phyloP scores from a whole-genome alignment of 805 yeast genomes.

The Candida golubevii region DNA sequence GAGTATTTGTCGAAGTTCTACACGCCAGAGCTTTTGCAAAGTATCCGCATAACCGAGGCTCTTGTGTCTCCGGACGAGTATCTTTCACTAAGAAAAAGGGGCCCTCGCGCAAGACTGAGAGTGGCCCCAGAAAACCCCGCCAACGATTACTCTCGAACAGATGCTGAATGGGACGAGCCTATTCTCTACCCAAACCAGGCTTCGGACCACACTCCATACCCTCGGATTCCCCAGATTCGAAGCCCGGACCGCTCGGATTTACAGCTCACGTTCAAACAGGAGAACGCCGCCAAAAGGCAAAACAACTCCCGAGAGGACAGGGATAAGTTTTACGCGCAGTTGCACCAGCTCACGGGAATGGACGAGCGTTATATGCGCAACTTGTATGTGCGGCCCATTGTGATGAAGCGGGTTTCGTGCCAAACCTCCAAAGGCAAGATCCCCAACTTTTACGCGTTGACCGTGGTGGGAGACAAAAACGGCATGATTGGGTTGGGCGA shows the following conservation, averaged over 20 bases:
- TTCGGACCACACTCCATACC: slow-evolving; percentile 49
- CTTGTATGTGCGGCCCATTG: slow-evolving; percentile 60
- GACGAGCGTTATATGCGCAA: slow-evolving; percentile 56
- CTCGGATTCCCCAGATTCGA: slow-evolving; percentile 50
- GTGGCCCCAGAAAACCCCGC: slow-evolving; percentile 64
- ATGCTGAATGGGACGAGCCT: slow-evolving; percentile 72
- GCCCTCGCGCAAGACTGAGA: slow-evolving; percentile 31
- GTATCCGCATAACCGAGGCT: slow-evolving; percentile 78
- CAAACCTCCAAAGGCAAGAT: slow-evolving; percentile 93
- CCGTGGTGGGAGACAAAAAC: slow-evolving; percentile 86
- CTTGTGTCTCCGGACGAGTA: slow-evolving; percentile 64
- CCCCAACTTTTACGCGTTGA: slow-evolving; percentile 73
- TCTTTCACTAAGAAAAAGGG: slow-evolving; percentile 32
- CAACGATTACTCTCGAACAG: slow-evolving; percentile 67
- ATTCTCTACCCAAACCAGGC: slow-evolving; percentile 48
- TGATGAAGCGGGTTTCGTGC: slow-evolving; percentile 78
- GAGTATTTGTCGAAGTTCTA: slow-evolving; percentile 68
- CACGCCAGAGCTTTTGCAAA: slow-evolving; percentile 73
- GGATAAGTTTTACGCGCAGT: slow-evolving; percentile 45
- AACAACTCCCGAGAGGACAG: slow-evolving; percentile 5
- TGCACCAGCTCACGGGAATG: slow-evolving; percentile 63
- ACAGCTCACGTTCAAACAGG: slow-evolving; percentile 27
- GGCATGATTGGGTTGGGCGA: slow-evolving; percentile 96
- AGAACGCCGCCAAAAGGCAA: slow-evolving; percentile 10
- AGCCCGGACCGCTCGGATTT: slow-evolving; percentile 48